Evolutionary conservation across 2,329 filamentous ascomycete species (phyloP).

Genomic region (Orbilia brochopaga): DNA sequence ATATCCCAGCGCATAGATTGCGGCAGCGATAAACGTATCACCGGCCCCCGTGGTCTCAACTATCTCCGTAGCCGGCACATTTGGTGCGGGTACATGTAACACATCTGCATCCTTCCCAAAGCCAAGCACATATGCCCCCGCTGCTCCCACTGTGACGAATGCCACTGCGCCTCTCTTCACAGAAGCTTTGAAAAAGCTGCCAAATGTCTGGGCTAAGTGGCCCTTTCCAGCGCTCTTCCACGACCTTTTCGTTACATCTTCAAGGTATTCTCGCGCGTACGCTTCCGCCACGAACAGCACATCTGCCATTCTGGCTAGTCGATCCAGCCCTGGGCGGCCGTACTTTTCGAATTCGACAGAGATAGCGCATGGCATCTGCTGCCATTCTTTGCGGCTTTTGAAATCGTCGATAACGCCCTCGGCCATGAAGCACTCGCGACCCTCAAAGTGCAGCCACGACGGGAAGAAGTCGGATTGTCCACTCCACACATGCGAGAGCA

Average conservation of each 20-base stretch:
- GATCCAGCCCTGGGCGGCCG: conserved; percentile 46
- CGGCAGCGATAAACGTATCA: conserved; percentile 52
- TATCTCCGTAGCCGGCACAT: conserved; percentile 26
- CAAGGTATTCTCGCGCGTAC: conserved; percentile 38
- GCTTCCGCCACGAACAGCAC: conserved; percentile 49
- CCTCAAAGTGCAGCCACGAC: conserved; percentile 53
- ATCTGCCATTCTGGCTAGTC: conserved; percentile 42
- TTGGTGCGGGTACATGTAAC: conserved; percentile 27
- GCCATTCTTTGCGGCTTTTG: conserved; percentile 12
- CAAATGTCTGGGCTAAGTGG: conserved; percentile 17
- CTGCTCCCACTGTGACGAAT: conserved; percentile 30
- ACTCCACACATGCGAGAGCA: conserved; percentile 45
- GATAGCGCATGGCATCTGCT: conserved; percentile 18
- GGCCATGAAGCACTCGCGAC: conserved; percentile 50
- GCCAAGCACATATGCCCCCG: conserved; percentile 21
- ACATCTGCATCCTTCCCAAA: conserved; percentile 12
- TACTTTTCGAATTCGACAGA: conserved; percentile 52
- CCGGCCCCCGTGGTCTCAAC: conserved; percentile 53
- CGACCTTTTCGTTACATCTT: conserved; percentile 6
- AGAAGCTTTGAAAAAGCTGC: neutral
- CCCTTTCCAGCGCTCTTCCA: conserved; percentile 20
- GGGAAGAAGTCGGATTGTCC: conserved; percentile 41
- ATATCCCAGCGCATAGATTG: conserved; percentile 49
- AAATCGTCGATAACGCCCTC: conserved; percentile 41
- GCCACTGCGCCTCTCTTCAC: conserved; percentile 17